Base-by-base conservation (phyloP, 208 protist species). In the Trypanosoma cruzi region DNA sequence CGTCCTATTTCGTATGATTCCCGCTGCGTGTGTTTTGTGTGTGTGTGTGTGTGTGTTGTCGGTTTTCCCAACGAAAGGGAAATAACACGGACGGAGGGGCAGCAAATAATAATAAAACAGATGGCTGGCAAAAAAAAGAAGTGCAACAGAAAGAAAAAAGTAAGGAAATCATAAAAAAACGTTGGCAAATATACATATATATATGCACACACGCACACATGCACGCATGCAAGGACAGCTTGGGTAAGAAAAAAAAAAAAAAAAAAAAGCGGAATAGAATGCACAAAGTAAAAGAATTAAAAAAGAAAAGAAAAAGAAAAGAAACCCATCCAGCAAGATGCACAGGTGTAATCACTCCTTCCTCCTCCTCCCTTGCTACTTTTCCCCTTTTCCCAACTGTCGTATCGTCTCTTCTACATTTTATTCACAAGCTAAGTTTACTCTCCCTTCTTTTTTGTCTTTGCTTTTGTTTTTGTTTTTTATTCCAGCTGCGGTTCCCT, bases 221-320 rank as follows among this genome's bases (percentile, higher is more conserved):
- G n/a, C n/a, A n/a, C n/a, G n/a, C n/a, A n/a, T n/a, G n/a, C n/a
- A n/a, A n/a, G n/a, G n/a, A n/a, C n/a, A n/a, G n/a, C n/a, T n/a
- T n/a, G n/a, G n/a, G n/a, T n/a, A n/a, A n/a, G n/a, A n/a, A n/a
- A n/a, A n/a, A n/a, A n/a, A n/a, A n/a, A n/a, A n/a, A n/a, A n/a
- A n/a, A n/a, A n/a, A n/a, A n/a, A n/a, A n/a, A n/a, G n/a, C n/a
- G n/a, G n/a, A n/a, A n/a, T n/a, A n/a, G n/a, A n/a, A 37, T 52
- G 32, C 18, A n/a, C 13, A 22, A 2, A 20, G 22, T 61, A 24
- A 72, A 11, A 59, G 28, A 64, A 40, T n/a, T n/a, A 44, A n/a
- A 52, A 46, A 46, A 28, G 49, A 26, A 53, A 49, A 79, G 59
- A 37, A 46, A 18, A 59, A 76, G 34, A 5, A 24, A 49, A 42